These are phyloP conservation scores for Zancudomyces culisetae DNA, from an alignment of 371 early-diverging fungal genomes.

Conservation along the genomic window DNA sequence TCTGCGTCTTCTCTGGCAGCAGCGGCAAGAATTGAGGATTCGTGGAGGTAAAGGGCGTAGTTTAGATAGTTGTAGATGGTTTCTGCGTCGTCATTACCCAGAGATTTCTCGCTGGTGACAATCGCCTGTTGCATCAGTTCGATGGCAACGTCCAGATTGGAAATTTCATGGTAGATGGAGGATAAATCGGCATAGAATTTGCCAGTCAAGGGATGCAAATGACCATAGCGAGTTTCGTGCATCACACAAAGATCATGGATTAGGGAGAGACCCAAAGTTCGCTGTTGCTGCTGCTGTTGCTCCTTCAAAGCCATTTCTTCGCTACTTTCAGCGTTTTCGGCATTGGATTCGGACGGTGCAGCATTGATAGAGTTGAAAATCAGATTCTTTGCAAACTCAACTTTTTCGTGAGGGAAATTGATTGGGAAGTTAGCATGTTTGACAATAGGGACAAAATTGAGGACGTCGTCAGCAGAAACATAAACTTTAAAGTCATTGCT, in stretches of 20 bases:
- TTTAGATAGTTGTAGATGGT: slow-evolving; percentile 78
- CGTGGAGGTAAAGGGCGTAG: slow-evolving; percentile 71
- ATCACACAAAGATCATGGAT: slow-evolving; percentile 62
- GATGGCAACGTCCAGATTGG: slow-evolving; percentile 52
- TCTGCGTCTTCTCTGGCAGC: too few relatives aligned
- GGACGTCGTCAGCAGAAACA: slow-evolving; percentile 38
- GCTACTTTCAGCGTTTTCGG: slow-evolving; percentile 67
- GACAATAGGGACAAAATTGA: slow-evolving; percentile 60
- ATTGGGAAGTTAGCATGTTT: slow-evolving; percentile 71
- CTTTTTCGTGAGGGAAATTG: slow-evolving; percentile 76
- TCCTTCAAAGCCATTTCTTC: too few relatives aligned
- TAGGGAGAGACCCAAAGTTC: slow-evolving; percentile 71
- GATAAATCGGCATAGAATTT: slow-evolving; percentile 71
- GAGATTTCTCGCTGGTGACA: slow-evolving; percentile 62
- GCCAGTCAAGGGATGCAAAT: slow-evolving; percentile 71
- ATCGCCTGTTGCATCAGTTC: slow-evolving; percentile 73
- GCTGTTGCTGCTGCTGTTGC: too few relatives aligned
- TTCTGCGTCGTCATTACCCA: slow-evolving; percentile 72
- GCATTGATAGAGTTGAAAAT: too few relatives aligned
- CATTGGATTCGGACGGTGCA: too few relatives aligned
- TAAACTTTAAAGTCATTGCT: background rate
- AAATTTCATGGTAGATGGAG: slow-evolving; percentile 60
- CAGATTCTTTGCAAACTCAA: slow-evolving; percentile 30
- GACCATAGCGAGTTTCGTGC: slow-evolving; percentile 82
- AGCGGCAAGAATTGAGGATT: slow-evolving; percentile 23